These are phyloP conservation scores for Rhinocladiella mackenziei DNA, from an alignment of 2,329 filamentous ascomycete genomes.

Conservation along the genomic window DNA sequence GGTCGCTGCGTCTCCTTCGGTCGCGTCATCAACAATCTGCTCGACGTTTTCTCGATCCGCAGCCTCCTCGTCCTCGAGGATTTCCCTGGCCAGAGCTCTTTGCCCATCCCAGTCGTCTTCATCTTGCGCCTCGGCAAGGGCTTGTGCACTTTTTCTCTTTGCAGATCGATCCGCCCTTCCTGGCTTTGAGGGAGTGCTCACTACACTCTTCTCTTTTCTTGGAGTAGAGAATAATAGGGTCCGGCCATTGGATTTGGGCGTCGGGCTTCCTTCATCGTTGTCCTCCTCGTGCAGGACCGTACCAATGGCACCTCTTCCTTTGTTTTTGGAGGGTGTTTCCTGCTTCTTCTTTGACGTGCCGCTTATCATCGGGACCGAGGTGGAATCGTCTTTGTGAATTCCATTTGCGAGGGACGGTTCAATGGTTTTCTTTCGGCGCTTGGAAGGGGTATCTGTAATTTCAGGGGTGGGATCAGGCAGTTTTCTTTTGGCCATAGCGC, in stretches of 20 bases:
- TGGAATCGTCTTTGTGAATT: slow-evolving; percentile 4
- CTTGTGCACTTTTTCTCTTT: slow-evolving; percentile 74
- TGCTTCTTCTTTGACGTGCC: no score
- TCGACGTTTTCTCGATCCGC: slow-evolving; percentile 34
- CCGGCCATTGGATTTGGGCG: slow-evolving; percentile 32
- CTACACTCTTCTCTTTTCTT: slow-evolving; percentile 32
- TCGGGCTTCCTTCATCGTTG: slow-evolving; percentile 19
- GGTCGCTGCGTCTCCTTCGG: slow-evolving; percentile 40
- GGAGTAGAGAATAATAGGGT: slow-evolving; percentile 43
- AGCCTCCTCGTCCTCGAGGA: slow-evolving; percentile 54
- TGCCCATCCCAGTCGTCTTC: slow-evolving; percentile 61
- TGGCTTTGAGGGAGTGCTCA: slow-evolving; percentile 58
- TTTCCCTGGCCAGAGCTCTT: slow-evolving; percentile 64
- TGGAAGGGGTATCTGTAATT: slow-evolving; percentile 17
- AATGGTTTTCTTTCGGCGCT: slow-evolving; percentile 16
- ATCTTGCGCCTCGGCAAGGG: slow-evolving; percentile 71
- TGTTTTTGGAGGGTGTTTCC: slow-evolving; percentile 23
- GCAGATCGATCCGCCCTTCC: slow-evolving; percentile 80
- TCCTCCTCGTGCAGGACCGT: slow-evolving; percentile 16
- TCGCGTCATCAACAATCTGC: slow-evolving; percentile 34
- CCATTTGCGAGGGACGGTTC: slow-evolving; percentile 6
- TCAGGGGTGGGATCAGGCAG: slow-evolving; percentile 10
- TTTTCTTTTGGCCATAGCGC: slow-evolving; percentile 16
- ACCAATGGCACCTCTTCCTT: slow-evolving; percentile 12
- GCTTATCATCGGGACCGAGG: no score